Evolutionary conservation across 768 basidiomycete species (phyloP), one percentile per base, ranked within the genome.

Genomic region (Sutorius australiensis): DNA sequence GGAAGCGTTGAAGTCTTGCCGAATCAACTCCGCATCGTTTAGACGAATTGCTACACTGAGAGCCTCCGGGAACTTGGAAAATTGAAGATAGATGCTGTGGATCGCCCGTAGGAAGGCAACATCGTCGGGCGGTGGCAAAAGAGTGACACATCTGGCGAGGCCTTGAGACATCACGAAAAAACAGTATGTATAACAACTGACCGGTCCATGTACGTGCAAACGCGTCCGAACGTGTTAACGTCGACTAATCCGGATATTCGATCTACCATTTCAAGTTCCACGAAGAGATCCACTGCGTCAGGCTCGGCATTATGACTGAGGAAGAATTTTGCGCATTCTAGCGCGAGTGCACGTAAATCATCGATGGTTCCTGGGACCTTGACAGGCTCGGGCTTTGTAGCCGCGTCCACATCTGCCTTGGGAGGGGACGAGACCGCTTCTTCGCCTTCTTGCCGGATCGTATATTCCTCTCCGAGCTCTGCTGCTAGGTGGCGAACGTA

Each of bases 131-230:
- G 94, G 91, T 0, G 90, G 87, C 5, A 99, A 80, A 42, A 98
- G 80, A 63, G 84, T 87, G 6, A 98, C 90, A 60, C 93, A 95
- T 66, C 91, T 84, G 56, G 14, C 37, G 48, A 34, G 45, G 38
- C 7, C 9, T 4, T 59, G 28, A 62, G 30, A 48, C 55, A 48
- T 19, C 5, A 45, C 32, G 10, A 40, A 30, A 48, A 32, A 10
- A 31, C 5, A 32, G 42, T 27, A 30, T 27, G 1, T 6, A 37
- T 33, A 38, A 21, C 37, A 46, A 73, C 84, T 60, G 60, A 91
- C 89, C 88, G 82, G 67, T 95, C 85, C 92, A 98, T 98, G 68
- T 99, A 99, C 46, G 89, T 84, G 61, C 94, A 95, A 6, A 99
- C 95, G 46, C 97, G 84, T 45, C 75, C 77, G 63, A 80, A 98